phyloP scores from a whole-genome alignment of 1,284 basidiomycete genomes.

The Ganoderma meredithae region DNA sequence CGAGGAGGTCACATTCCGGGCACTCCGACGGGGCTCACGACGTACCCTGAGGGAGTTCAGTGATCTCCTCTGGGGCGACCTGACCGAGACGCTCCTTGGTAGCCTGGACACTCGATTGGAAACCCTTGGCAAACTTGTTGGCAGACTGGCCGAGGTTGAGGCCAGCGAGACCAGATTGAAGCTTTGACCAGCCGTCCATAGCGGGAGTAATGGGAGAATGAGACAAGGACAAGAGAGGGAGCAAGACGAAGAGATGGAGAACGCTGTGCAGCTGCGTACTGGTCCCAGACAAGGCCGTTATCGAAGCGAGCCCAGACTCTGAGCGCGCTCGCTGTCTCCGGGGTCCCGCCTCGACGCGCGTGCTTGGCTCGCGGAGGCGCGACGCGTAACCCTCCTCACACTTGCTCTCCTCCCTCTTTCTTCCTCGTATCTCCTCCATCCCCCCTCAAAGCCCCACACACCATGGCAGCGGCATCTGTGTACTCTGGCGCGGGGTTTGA shows the following conservation, averaged over 20 bases:
- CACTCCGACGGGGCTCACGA: not conserved
- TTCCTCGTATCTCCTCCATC: conserved; percentile 4
- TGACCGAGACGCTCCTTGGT: conserved; percentile 93
- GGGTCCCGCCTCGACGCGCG: conserved; percentile 31
- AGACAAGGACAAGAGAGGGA: conserved; percentile 7
- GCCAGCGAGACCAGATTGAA: conserved; percentile 63
- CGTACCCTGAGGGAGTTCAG: conserved; percentile 88
- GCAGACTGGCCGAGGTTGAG: conserved; percentile 77
- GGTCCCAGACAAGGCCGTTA: conserved; percentile 7
- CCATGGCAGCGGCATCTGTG: conserved; percentile 42
- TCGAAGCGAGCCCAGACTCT: conserved; percentile 3
- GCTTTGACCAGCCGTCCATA: conserved; percentile 83
- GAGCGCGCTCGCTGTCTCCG: conserved; percentile 19
- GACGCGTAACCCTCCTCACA: conserved; percentile 36
- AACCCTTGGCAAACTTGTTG: conserved; percentile 80
- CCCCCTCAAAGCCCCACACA: not conserved
- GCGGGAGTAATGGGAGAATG: conserved; percentile 12
- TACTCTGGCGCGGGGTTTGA: conserved; percentile 45
- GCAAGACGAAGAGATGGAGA: conserved; percentile 1
- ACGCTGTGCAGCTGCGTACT: conserved; percentile 30
- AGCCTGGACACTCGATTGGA: conserved; percentile 88
- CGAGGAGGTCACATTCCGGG: conserved; percentile 20
- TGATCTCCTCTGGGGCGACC: conserved; percentile 91
- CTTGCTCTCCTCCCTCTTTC: conserved; percentile 16
- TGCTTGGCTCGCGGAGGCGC: conserved; percentile 27